Base-by-base conservation (phyloP, 495 filamentous ascomycete genomes). In the Trichocladium uniseriatum region DNA sequence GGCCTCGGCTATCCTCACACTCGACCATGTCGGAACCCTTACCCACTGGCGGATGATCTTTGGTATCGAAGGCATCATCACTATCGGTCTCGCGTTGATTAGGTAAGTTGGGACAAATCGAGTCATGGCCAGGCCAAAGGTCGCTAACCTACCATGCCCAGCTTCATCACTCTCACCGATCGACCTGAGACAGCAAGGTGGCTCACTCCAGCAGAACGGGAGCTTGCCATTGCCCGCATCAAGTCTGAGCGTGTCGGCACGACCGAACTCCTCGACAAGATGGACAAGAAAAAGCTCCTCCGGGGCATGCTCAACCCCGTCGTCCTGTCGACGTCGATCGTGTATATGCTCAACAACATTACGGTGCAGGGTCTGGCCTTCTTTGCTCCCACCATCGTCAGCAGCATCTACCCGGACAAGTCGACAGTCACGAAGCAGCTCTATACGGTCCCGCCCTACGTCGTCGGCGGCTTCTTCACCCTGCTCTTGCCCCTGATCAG, bases 341-440 rank as follows among this genome's bases (percentile, higher is more conserved):
- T 78, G 1, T 88, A 86, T 62, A 72, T 87, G 39, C 80, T 86
- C 13, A 77, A 85, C 70, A 83, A 82, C 61, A 80, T 83, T 44
- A 85, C 84, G 0, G 75, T 92, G 11, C 89, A 92, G 59, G 84
- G 82, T 0, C 72, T 90, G 35, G 78, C 76, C 7, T 84, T 87
- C 71, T 88, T 87, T 61, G 69, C 76, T 0, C 83, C 84, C 0
- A 86, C 83, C 11, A 84, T 88, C 61, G 80, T 87, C 16, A 56
- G 65, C 27, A 82, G 75, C 22, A 87, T 88, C 44, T 83, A 83
- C 38, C 86, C 79, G 28, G 39, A 73, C 15, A 68, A 68, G 54
- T 70, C 63, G 28, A 73, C 78, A 21, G 64, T 87, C 39, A 51
- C 16, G 54, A 52, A 62, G 42, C 72, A 70, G 21, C 77, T 87